Percentiles rank a stretch among this genome's conserved stretches.
Evolutionary conservation across 306 rosid genomes (phyloP).

Genomic region (Vigna mungo): DNA sequence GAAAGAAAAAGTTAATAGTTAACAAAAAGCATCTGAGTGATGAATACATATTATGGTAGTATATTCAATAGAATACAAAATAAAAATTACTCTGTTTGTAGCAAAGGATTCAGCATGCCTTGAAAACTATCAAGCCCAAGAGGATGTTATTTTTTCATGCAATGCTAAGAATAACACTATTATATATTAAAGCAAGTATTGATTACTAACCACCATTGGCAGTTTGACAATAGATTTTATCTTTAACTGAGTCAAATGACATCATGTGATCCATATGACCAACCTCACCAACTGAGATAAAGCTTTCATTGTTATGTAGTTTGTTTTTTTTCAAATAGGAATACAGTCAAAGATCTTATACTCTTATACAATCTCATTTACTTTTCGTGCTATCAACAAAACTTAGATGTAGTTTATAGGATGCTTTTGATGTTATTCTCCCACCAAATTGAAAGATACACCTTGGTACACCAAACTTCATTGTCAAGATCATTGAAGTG

Average conservation of each 20-base stretch:
- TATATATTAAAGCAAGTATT: conserved; percentile 11
- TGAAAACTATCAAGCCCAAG: conserved; percentile 3
- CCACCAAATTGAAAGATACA: not conserved
- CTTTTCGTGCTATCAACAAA: not conserved
- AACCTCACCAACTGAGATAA: not conserved
- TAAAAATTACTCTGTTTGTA: conserved; percentile 14
- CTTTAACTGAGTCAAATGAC: not conserved
- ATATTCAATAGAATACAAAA: not conserved
- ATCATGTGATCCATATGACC: not conserved
- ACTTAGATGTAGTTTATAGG: not conserved
- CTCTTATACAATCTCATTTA: too few relatives aligned
- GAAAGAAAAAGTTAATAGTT: too few relatives aligned
- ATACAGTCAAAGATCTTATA: too few relatives aligned
- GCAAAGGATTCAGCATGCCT: not conserved
- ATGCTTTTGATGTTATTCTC: not conserved
- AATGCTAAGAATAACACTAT: not conserved
- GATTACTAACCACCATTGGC: not conserved
- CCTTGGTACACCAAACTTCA: not conserved
- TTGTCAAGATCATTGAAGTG: not conserved
- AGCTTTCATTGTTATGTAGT: not conserved
- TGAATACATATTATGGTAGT: too few relatives aligned
- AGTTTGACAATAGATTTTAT: not conserved
- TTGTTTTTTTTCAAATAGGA: too few relatives aligned
- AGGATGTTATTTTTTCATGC: not conserved
- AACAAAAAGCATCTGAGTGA: too few relatives aligned